Base-by-base conservation (phyloP, 148 eudicot species). In the Fallopia convolvulus region DNA sequence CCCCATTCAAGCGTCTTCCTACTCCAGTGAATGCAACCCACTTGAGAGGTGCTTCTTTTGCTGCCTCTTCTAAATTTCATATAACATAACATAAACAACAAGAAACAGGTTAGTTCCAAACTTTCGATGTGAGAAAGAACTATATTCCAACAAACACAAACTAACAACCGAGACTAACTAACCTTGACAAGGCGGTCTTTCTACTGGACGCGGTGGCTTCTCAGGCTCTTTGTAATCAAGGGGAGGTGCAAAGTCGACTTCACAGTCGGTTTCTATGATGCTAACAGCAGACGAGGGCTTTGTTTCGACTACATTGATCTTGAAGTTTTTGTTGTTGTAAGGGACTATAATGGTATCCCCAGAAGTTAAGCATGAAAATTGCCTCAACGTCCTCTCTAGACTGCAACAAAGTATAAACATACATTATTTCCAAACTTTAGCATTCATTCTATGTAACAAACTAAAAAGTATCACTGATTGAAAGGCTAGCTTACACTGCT, bases 201-300 rank as follows among this genome's bases (percentile, higher is more conserved):
- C 17, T 9, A 32, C 70, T 12, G 39, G 9, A 63, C 17, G 39
- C 2, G 39, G 13, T n/a, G 6, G 70, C 39, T 30, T 63, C 13
- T 63, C 70, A 13, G 70, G 70, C 17, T 63, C 70, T 30, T 26
- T 63, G 21, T 63, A 63, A 30, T 63, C 70, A 11, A 63, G 70
- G 39, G 70, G 70, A 63, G 40, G 39, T 4, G 70, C 39, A 63
- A 63, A 63, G 70, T 63, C 70, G 70, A 63, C 70, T 63, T 63
- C 70, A 63, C 39, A 63, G 3, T 63, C 70, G 3, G 70, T 63
- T 11, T 63, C 70, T 26, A 63, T 63, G 36, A 63, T 30, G 17
- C 70, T 63, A 11, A 63, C 70, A 0, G 70, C 70, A 30, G 36
- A 10, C 0, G 70, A 63, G 11, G 70, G 70, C 40, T 63, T 63